Percentiles rank a stretch among this genome's conserved stretches.
phyloP scores from a whole-genome alignment of 495 filamentous ascomycete genomes.

The Penicillium waksmanii region DNA sequence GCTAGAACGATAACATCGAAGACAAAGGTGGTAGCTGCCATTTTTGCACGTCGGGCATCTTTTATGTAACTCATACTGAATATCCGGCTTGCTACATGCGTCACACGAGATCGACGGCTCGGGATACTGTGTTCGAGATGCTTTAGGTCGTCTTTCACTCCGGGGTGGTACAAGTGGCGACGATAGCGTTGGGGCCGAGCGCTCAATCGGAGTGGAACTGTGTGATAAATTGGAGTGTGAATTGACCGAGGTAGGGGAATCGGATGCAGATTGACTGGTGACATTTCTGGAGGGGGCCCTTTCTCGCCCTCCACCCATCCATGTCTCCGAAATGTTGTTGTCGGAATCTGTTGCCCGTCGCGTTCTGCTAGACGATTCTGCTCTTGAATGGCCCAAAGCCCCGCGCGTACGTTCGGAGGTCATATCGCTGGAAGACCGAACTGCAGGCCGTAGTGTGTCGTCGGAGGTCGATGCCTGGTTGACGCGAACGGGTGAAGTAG shows the following conservation, averaged over 20 bases:
- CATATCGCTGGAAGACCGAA: conserved; percentile 48
- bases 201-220: conserved; percentile 16
- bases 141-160: conserved; percentile 34
- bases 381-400: conserved; percentile 28
- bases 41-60: conserved; percentile 69
- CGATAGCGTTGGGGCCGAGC: conserved; percentile 12
- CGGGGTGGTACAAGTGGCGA: conserved; percentile 28
- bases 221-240: conserved; percentile 12
- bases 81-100: conserved; percentile 63
- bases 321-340: conserved; percentile 36
- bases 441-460: conserved; percentile 39
- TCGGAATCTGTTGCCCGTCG: conserved; percentile 46
- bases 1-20: conserved; percentile 73
- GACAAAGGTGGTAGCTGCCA: conserved; percentile 77
- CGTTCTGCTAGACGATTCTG: conserved; percentile 34
- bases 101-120: conserved; percentile 77
- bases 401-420: conserved; percentile 39
- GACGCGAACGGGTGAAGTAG: conserved; percentile 39
- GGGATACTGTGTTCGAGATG: conserved; percentile 52
- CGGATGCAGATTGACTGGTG: conserved; percentile 25
- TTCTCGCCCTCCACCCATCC: conserved; percentile 36
- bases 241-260: conserved; percentile 23
- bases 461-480: conserved; percentile 45
- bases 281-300: conserved; percentile 25
- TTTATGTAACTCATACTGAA: conserved; percentile 83